Base-by-base conservation (phyloP, 2,329 filamentous ascomycete species). In the Pseudogymnoascus sp. region DNA sequence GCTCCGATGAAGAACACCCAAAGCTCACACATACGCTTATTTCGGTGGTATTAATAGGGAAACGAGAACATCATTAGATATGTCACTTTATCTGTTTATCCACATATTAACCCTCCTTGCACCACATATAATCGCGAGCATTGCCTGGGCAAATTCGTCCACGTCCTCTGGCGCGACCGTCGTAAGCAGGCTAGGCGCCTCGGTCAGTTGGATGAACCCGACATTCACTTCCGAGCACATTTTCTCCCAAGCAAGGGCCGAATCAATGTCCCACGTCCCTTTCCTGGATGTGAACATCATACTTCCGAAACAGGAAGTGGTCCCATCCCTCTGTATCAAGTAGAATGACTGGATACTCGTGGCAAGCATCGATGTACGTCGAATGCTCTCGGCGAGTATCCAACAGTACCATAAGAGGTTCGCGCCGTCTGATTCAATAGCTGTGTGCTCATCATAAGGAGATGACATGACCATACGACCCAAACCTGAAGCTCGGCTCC, bases 321-420 rank as follows among this genome's bases (percentile, higher is more conserved):
- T 63, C 18, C 60, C 18, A 56, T 64, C 59, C 62, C 67, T 21
- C 41, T 64, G 26, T 58, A 66, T 26, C 23, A 62, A 38, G 34
- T 67, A 68, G 3, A 64, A 59, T 9, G 63, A 61, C 28, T 66
- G 58, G 2, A 68, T 60, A n/a, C 64, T 60, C 21, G 62, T 61
- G 2, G 62, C 64, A 6, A 70, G 37, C 19, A 67, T 59, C 64
- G 68, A 71, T 0, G 68, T 70, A 8, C 70, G 66, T 5, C 70
- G 63, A n/a, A 70, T 59, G 19, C 65, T 67, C 59, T 72, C 70
- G 2, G 69, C 63, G 1, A 72, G 55, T 18, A 72, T 66, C 70
- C 70, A 72, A 3, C 68, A 64, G 30, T 70, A 64, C 69, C 69
- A 71, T 0, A 67, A 45, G 1, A 69, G 57, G 1, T 68, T 64